A percentile compares a stretch with the other conserved stretches of the same genome.
phyloP scores from a whole-genome alignment of 345 rosid genomes.

The Euphorbia tirucalli region DNA sequence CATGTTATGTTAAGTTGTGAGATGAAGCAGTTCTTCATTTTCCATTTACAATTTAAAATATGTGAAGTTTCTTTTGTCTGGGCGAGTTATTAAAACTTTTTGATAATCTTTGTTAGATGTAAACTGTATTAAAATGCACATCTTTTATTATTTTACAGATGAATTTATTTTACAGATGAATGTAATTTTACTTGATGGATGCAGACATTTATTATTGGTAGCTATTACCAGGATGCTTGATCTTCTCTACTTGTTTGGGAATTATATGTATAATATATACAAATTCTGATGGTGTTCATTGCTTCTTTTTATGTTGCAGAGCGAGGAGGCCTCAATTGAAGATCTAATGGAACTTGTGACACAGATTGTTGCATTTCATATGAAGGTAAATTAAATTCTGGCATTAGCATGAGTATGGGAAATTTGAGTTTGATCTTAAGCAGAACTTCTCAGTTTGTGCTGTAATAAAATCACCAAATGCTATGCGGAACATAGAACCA shows the following conservation, averaged over 20 bases:
- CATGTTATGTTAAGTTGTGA: background rate
- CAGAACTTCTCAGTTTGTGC: background rate
- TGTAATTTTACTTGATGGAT: background rate
- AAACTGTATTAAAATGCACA: background rate
- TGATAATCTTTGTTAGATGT: background rate
- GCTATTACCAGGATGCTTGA: background rate
- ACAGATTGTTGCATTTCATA: constrained; percentile 91
- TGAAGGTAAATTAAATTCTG: constrained; percentile 54
- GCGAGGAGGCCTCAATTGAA: constrained; percentile 56
- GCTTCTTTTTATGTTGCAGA: constrained; percentile 35
- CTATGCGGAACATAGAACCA: background rate
- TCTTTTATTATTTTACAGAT: background rate
- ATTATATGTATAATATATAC: background rate
- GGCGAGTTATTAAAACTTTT: background rate
- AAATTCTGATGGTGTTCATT: constrained; percentile 8
- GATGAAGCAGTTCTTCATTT: background rate
- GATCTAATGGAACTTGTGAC: constrained; percentile 82
- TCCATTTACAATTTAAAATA: background rate
- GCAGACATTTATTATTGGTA: background rate
- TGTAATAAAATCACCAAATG: background rate
- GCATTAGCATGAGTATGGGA: background rate
- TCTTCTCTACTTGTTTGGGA: background rate
- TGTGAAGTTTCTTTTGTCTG: background rate
- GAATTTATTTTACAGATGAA: background rate
- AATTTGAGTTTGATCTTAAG: background rate